Percentiles rank a stretch among this genome's conserved stretches.
Conservation (phyloP, 345 rosid genomes). For the Psidium guajava region DNA sequence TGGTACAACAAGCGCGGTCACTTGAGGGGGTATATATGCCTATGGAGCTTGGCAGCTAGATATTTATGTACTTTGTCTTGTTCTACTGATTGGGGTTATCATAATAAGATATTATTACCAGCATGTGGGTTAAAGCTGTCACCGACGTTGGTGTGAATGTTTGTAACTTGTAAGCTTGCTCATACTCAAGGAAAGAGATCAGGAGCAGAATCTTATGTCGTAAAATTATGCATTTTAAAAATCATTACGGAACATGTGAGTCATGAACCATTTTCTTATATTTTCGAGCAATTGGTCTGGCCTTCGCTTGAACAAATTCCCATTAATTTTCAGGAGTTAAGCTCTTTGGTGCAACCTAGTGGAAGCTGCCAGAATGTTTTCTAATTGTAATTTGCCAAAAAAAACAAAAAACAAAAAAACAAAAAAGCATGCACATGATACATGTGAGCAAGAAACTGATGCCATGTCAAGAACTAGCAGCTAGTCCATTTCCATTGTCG, state of each 20-base stretch:
- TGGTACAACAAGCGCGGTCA: background rate
- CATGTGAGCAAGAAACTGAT: background rate
- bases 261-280: background rate
- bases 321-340: background rate
- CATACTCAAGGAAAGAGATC: background rate
- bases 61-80: constrained; percentile 1
- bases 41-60: background rate
- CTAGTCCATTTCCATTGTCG: background rate
- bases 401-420: too few species aligned
- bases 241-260: background rate
- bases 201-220: background rate
- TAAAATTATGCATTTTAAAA: background rate
- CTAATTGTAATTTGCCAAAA: background rate
- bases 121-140: constrained; percentile 33
- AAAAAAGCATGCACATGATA: background rate
- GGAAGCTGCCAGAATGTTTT: background rate
- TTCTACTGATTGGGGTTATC: background rate
- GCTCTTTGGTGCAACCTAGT: background rate
- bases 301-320: background rate
- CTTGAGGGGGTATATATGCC: background rate
- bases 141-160: constrained; percentile 7
- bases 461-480: background rate
- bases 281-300: background rate
- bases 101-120: background rate
- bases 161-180: background rate